Evolutionary conservation across 139 green algal genomes (phyloP).

Genomic region (Edaphochlamys debaryana): DNA sequence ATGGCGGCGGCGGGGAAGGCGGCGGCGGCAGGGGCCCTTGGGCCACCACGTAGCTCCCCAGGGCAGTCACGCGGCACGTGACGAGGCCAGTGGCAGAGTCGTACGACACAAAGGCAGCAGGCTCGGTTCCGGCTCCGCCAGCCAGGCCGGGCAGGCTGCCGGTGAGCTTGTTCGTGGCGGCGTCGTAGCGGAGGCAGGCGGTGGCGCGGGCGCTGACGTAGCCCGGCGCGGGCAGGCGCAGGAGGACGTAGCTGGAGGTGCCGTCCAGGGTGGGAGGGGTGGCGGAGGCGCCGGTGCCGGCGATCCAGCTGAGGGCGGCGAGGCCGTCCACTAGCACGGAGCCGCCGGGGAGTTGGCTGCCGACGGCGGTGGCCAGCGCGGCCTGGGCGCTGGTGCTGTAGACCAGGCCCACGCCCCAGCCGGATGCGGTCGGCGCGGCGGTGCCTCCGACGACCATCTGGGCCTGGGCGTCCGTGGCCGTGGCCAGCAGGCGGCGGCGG

Average conservation of each 20-base stretch:
- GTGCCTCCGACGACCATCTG: background rate
- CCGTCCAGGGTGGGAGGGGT: too few relatives aligned
- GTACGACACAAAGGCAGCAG: too few relatives aligned
- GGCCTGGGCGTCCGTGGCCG: background rate
- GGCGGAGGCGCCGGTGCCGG: background rate
- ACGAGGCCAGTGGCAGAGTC: background rate
- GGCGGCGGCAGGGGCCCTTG: too few relatives aligned
- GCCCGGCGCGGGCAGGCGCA: background rate
- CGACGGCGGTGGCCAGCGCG: background rate
- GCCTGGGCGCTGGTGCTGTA: background rate
- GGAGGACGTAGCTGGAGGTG: background rate
- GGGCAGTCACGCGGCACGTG: background rate
- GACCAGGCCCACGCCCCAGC: background rate
- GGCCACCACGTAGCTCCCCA: background rate
- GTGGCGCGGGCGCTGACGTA: background rate
- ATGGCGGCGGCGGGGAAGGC: background rate
- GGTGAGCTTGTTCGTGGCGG: background rate
- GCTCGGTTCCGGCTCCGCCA: too few relatives aligned
- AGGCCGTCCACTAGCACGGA: background rate
- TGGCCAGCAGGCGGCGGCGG: background rate
- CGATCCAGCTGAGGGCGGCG: background rate
- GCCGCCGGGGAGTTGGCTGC: background rate
- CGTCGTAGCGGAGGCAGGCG: background rate
- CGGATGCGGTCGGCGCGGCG: background rate
- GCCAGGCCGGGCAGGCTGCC: background rate